Evolutionary conservation across 805 yeast genomes (phyloP).

Genomic region (Saccharomycopsis selenospora): DNA sequence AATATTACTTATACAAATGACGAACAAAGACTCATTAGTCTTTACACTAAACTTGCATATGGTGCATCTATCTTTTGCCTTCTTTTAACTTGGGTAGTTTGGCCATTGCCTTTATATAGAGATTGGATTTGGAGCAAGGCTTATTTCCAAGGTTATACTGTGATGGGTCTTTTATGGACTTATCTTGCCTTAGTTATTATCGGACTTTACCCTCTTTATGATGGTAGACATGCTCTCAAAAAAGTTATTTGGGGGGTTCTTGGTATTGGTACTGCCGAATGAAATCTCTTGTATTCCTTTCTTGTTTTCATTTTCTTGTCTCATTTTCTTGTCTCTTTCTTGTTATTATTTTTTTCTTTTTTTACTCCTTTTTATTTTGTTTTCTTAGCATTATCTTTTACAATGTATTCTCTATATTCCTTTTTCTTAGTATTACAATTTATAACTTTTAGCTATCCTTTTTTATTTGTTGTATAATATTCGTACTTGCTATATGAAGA

Average conservation of each 20-base stretch:
- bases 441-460: no score
- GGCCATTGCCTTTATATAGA: conserved; percentile 38
- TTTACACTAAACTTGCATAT: conserved; percentile 27
- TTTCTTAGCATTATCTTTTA: neutral
- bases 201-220: conserved; percentile 31
- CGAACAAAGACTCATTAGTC: conserved; percentile 15
- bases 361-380: neutral
- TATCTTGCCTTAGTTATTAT: conserved; percentile 31
- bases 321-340: neutral
- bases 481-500: no score
- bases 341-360: neutral
- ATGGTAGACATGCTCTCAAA: conserved; percentile 30
- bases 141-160: conserved; percentile 34
- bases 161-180: conserved; percentile 35
- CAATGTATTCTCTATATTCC: no score
- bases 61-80: conserved; percentile 26
- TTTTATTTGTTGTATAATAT: no score
- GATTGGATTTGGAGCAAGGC: conserved; percentile 34
- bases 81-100: conserved; percentile 33
- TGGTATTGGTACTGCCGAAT: no score
- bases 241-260: conserved; percentile 30
- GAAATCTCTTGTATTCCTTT: no score
- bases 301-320: neutral
- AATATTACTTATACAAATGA: conserved; percentile 11
- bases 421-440: no score